Evolutionary conservation across 352 stramenopile species (phyloP), one percentile per base, ranked within the genome.

Genomic region (Globisporangium iwayamae): DNA sequence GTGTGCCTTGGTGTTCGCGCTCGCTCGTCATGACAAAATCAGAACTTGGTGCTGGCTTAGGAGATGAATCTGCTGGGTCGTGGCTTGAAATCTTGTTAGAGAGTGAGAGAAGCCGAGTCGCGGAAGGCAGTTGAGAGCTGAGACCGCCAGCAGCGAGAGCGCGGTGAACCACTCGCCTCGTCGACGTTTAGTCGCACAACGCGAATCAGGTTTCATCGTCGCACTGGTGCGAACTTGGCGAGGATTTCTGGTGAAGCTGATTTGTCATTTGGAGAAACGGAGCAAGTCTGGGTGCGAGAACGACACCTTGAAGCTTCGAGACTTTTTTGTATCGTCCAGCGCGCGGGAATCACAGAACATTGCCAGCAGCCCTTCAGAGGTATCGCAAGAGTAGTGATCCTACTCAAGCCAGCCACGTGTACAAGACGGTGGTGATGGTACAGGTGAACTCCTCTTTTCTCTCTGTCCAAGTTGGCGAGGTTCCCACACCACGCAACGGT

Each of bases 1-100:
- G 78, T n/a, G 78, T 87, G 51, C 60, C 71, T 18, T 78, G 67
- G 65, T 73, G 68, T n/a, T 71, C 43, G 25, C 64, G 69, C 28
- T 63, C 55, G n/a, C 38, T 70, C 55, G 76, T 20, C 61, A 66
- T 66, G 18, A 14, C 20, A 30, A 13, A 25, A 18, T 38, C 39
- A 30, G 4, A 28, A 13, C 39, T 1, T 30, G 45, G 30, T 56
- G 30, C 9, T 56, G 46, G 36, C 9, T 11, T 41, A 9, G 3
- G 38, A 13, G 38, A 13, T 45, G 38, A 16, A 14, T 4, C 11
- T 45, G 38, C 38, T 45, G 38, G 38, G 38, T 45, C 38, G 18
- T 25, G n/a, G 32, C 10, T 57, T 28, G 52, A 16, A 30, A 7
- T 30, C 32, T 8, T 45, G 20, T 57, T n/a, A n/a, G 18, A 45